Evolutionary conservation across 2,329 filamentous ascomycete species (phyloP), one percentile per base, ranked within the genome.

Genomic region (Pleurostoma richardsiae): DNA sequence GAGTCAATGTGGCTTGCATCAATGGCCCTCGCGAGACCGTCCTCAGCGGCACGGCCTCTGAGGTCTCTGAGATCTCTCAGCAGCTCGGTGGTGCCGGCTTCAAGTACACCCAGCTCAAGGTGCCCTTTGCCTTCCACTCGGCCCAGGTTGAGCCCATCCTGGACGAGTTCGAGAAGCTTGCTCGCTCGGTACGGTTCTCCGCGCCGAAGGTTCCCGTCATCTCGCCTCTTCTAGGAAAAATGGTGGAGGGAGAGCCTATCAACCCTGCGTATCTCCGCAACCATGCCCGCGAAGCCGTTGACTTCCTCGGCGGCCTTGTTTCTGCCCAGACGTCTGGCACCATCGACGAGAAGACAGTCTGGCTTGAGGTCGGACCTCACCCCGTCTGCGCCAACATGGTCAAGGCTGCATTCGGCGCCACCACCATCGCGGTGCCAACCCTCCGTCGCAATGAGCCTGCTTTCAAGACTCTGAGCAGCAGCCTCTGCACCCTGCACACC

Each of bases 21-120:
- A 95, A 95, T 55, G 82, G 85, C 0, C 82, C 84, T 0, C 73
- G 80, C 43, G 86, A 90, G 60, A 90, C 83, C 7, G 89, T 94
- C 2, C 71, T 94, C n/a, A 70, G 69, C 27, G 77, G 75, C 7
- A 56, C 60, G 7, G 65, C 68, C 0, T 56, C 57, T 2, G 63
- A 73, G 45, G 67, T 79, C 38, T 56, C 64, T 4, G 61, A 68
- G 4, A 69, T 82, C 11, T 72, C 76, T 6, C 49, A 57, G 38
- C 52, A 58, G 47, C 57, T 69, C 26, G 53, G 52, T 38, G 56
- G 39, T 29, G 59, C 50, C 10, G 67, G 57, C 50, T 59, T 59
- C 66, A 77, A 65, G 66, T 73, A 58, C 51, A 71, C 70, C 0
- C 65, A 64, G 41, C 62, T 80, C 6, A 68, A 69, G 29, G 73